Evolutionary conservation across 1,284 basidiomycete species (phyloP), one percentile per base, ranked within the genome.

Genomic region (Tilletia caries): DNA sequence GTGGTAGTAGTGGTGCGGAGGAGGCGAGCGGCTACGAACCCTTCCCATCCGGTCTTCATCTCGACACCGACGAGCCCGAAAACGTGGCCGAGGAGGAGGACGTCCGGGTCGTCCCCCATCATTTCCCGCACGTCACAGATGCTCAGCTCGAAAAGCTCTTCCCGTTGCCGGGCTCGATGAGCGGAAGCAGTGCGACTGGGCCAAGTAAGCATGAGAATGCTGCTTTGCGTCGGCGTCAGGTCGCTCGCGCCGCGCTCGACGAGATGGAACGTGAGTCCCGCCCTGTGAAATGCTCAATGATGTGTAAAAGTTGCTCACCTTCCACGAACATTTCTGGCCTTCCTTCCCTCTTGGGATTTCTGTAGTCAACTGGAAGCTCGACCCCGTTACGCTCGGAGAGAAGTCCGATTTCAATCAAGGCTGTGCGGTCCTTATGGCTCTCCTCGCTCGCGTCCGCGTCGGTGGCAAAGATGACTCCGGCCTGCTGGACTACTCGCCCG

Each of bases 381-480:
- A 81, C 58, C 72, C 76, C 0, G 72, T 73, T 58, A 60, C 73
- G 3, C 69, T 81, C 1, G 75, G 71, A 32, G 74, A 80, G 65
- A 68, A 73, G 3, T 72, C 72, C 34, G 73, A 71, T 15, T 58
- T 66, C 27, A 74, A 78, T 43, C 52, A 68, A 34, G 78, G 78
- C 52, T 70, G 73, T 52, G 69, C 71, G 12, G 68, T 74, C 32
- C 70, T 79, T 25, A 71, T 78, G 1, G 69, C 72, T 1, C 69
- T 77, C 6, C 72, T 79, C 29, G 27, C 46, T 2, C 25, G 20
- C 2, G 27, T 29, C 4, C 20, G 52, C 1, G 67, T 64, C 6
- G 32, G 20, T 23, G 29, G 20, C 29, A 8, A 50, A 8, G 20
- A 34, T 10, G 32, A 33, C 20, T 33, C 29, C 29, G 33, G 32